Conservation (phyloP, 257 asterid genomes). For the Handroanthus guayacan region DNA sequence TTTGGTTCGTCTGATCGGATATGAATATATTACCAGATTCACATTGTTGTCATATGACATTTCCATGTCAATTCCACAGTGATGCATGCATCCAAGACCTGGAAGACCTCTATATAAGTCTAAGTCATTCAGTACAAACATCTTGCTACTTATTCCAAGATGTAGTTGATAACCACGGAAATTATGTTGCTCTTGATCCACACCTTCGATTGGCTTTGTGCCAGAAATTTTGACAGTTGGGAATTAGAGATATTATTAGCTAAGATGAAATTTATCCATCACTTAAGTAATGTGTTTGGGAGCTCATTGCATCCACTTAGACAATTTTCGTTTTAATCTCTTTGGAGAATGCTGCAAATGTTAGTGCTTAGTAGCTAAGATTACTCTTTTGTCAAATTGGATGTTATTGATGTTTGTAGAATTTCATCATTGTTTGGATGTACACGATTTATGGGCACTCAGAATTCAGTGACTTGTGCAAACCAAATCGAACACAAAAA, state of each 20-base stretch:
- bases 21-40: constrained; percentile 15
- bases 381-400: not conserved
- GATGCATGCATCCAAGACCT: constrained; percentile 11
- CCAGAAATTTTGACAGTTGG: constrained; percentile 35
- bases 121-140: constrained; percentile 14
- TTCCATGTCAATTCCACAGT: constrained; percentile 15
- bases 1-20: not conserved
- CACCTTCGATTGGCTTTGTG: constrained; percentile 16
- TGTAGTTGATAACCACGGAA: not conserved
- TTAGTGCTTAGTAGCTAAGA: not conserved
- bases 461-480: not conserved
- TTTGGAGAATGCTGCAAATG: not conserved
- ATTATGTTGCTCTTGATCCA: constrained; percentile 1
- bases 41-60: not conserved
- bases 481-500: not conserved
- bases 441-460: not conserved
- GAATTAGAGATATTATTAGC: not conserved
- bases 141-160: not conserved
- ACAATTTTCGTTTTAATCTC: not conserved
- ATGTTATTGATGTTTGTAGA: not conserved
- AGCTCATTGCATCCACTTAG: constrained; percentile 7
- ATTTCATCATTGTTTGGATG: constrained; percentile 3
- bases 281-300: not conserved
- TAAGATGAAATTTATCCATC: not conserved
- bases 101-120: not conserved